Evolutionary conservation across 371 early-diverging fungal genomes (phyloP), one percentile per base, ranked within the genome.

Genomic region (Choanephora cucurbitarum): DNA sequence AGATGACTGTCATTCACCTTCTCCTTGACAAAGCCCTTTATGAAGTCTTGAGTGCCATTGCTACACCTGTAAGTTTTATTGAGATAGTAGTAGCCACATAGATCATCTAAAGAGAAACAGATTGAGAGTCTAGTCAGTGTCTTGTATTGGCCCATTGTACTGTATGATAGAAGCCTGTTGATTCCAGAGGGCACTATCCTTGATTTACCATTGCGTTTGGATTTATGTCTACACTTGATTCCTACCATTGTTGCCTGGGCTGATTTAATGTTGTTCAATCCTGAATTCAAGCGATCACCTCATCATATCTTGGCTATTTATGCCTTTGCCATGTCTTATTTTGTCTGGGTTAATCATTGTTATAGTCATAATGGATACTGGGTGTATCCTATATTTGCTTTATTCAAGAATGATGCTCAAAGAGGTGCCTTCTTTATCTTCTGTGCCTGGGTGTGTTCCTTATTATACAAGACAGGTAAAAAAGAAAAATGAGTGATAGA

Each of bases 11-110:
- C 42, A 42, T n/a, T 19, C 19, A 42, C 15, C n/a, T 17, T 28
- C 37, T 3, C 4, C 8, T 40, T 28, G 33, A 39, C 43, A 22
- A 33, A 66, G 66, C 21, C n/a, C 34, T 57, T 1, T 62, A 66
- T 21, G 58, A 52, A 19, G 28, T 54, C 21, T 44, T 66, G 14
- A 49, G 42, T 19, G 57, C 62, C 10, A 50, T 66, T 41, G 66
- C 66, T 18, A 44, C 62, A 19, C 66, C 66, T 24, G 66, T 57
- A 62, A 62, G 62, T 61, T n/a, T n/a, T n/a, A n/a, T n/a, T n/a
- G n/a, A n/a, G n/a, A n/a, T n/a, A n/a, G n/a, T n/a, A n/a, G n/a
- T n/a, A n/a, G n/a, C n/a, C n/a, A n/a, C n/a, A n/a, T n/a, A n/a
- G n/a, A n/a, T n/a, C n/a, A n/a, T n/a, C n/a, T n/a, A n/a, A n/a